These are phyloP conservation scores for Gossypium davidsonii DNA, from an alignment of 441 rosid genomes.

Conservation along the genomic window DNA sequence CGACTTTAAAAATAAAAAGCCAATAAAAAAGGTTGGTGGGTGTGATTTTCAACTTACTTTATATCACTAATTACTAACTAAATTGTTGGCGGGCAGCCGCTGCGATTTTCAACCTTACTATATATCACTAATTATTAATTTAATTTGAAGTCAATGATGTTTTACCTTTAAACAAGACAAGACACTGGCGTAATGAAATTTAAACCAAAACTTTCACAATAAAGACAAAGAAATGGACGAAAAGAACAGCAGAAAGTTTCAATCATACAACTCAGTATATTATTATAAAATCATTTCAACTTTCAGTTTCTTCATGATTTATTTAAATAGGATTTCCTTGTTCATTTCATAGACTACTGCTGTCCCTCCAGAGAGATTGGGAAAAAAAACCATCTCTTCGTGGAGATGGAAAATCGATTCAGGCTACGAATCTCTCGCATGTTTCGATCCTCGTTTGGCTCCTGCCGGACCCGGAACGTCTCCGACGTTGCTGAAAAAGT, in stretches of 20 bases:
- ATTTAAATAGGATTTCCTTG: conserved; percentile 4
- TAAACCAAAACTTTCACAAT: not conserved
- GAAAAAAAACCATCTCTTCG: not conserved
- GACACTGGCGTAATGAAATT: too few relatives aligned
- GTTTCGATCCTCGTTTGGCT: conserved; percentile 50
- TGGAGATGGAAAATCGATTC: conserved; percentile 54
- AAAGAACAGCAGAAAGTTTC: conserved; percentile 13
- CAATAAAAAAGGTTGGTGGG: too few relatives aligned
- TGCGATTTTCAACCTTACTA: too few relatives aligned
- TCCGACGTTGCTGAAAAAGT: conserved; percentile 55
- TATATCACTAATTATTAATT: too few relatives aligned
- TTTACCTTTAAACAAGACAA: too few relatives aligned
- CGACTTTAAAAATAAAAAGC: too few relatives aligned
- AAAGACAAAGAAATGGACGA: conserved; percentile 29
- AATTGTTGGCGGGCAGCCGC: too few relatives aligned
- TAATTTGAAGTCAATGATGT: too few relatives aligned
- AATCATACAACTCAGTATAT: not conserved
- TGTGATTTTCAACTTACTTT: too few relatives aligned
- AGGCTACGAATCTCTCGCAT: conserved; percentile 57
- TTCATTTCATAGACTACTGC: conserved; percentile 12
- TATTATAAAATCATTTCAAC: not conserved
- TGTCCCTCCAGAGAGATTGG: not conserved
- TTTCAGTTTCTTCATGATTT: not conserved
- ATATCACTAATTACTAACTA: too few relatives aligned
- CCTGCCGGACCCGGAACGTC: conserved; percentile 52